Evolutionary conservation across 768 basidiomycete genomes (phyloP).

Genomic region (Galerina sulciceps): DNA sequence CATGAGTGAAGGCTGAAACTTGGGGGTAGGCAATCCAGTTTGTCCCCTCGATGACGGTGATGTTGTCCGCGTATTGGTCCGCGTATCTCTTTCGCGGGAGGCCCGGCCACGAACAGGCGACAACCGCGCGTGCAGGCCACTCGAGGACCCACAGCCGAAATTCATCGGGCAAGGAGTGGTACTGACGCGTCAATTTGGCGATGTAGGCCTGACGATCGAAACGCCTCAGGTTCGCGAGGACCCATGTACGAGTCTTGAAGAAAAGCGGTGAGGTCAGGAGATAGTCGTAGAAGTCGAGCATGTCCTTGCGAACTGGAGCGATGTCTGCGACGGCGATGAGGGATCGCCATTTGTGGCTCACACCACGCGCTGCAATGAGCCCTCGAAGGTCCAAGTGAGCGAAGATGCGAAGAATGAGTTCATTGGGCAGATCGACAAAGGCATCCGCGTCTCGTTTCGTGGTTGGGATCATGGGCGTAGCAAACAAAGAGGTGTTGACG

Average conservation of each 20-base stretch:
- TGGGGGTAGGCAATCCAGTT: conserved; percentile 3
- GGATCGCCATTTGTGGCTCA: conserved; percentile 9
- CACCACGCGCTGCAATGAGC: conserved; percentile 8
- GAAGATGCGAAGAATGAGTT: conserved; percentile 12
- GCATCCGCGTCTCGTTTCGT: background rate
- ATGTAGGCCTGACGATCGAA: conserved; percentile 18
- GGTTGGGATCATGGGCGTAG: too few relatives aligned
- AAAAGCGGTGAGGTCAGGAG: conserved; percentile 11
- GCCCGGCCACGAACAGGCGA: conserved; percentile 13
- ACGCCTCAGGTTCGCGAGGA: conserved; percentile 5
- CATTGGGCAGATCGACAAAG: conserved; percentile 8
- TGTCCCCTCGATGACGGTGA: background rate
- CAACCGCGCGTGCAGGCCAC: conserved; percentile 14
- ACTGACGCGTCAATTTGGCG: conserved; percentile 1
- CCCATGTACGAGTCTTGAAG: conserved; percentile 12
- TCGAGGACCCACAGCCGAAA: conserved; percentile 19
- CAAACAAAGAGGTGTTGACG: too few relatives aligned
- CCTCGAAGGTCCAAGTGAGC: conserved; percentile 2
- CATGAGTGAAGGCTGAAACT: background rate
- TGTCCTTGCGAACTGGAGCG: conserved; percentile 1
- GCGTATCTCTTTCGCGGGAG: conserved; percentile 1
- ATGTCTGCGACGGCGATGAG: conserved; percentile 9
- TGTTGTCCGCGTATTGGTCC: background rate
- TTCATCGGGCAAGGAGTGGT: conserved; percentile 10
- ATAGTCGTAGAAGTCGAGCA: conserved; percentile 11